Conservation (phyloP, 2,329 filamentous ascomycete genomes). For the Trichoderma endophyticum region DNA sequence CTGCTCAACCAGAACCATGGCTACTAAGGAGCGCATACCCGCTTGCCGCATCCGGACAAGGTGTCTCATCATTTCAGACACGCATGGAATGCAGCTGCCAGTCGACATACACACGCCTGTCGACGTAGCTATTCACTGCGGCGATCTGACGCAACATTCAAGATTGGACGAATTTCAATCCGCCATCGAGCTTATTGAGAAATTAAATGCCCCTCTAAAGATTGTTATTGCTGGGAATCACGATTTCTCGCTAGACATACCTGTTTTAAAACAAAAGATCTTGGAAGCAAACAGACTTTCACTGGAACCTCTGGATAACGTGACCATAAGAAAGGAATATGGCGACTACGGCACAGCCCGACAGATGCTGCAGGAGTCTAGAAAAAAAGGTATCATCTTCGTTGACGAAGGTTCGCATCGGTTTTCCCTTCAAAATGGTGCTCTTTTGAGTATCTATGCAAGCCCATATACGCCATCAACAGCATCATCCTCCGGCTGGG, state of each 20-base stretch:
- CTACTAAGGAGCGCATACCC: background rate
- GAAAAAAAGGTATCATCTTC: slow-evolving; percentile 35
- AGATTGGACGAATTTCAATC: slow-evolving; percentile 38
- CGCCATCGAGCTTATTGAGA: slow-evolving; percentile 37
- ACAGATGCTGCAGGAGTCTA: slow-evolving; percentile 27
- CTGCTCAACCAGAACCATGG: background rate
- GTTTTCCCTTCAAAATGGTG: slow-evolving; percentile 41
- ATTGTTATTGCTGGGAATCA: slow-evolving; percentile 52
- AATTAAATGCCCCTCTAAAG: slow-evolving; percentile 44
- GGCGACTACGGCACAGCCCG: slow-evolving; percentile 37
- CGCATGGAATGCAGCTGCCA: slow-evolving; percentile 22
- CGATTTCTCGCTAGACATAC: slow-evolving; percentile 43
- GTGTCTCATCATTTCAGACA: slow-evolving; percentile 28
- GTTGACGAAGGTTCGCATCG: slow-evolving; percentile 42
- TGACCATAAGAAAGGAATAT: slow-evolving; percentile 29
- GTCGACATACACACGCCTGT: background rate
- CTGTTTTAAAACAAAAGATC: slow-evolving; percentile 33
- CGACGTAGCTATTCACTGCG: slow-evolving; percentile 49
- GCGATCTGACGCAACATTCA: slow-evolving; percentile 46
- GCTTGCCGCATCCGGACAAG: slow-evolving; percentile 21
- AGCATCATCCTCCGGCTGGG: slow-evolving; percentile 33
- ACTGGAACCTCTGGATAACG: background rate
- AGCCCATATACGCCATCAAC: slow-evolving; percentile 44
- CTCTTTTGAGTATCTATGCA: slow-evolving; percentile 41
- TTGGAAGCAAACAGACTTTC: slow-evolving; percentile 16